Base-by-base conservation (phyloP, 108 stramenopile genomes). In the Cyclostephanos tholiformis region DNA sequence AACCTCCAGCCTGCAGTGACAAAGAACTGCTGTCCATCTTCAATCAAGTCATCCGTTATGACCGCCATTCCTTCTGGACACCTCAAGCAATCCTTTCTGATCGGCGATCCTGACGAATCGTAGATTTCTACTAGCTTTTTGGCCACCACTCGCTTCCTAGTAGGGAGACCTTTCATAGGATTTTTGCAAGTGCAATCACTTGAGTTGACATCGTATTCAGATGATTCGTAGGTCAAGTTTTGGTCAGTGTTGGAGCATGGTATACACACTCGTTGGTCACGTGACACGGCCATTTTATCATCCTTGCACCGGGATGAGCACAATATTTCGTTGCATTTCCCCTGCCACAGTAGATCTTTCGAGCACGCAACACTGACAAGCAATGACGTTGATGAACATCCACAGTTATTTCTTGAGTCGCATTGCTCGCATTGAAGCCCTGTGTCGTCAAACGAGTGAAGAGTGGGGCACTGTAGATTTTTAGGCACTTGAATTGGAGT, bases 1-100 rank as follows among this genome's bases (percentile, higher is more conserved):
- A 67, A 89, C 48, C 20, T 44, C 29, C 48, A 69, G 30, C 89
- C 89, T 30, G 74, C 79, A 52, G 73, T 69, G 4, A 41, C 48
- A 41, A 55, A 75, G 32, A 43, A 70, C 7, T 74, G 14, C 19
- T 27, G 49, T 14, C 57, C 73, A 14, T 74, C 59, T 35, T 80
- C 57, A 30, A 51, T 69, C 69, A 80, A 70, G 17, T 68, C 41
- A 44, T 19, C 36, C 10, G 73, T 53, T 22, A 80, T 74, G 19
- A 74, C 79, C 39, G 79, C 73, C 12, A 51, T 75, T 63, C 73
- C 73, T 8, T 74, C 51, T 9, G 74, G 79, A 44, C 79, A 80
- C n/a, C 67, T 36, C 50, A 80, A 16, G 29, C 79, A 80, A 65
- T 68, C 79, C 20, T 69, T 74, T 35, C 67, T 41, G 13, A 59